phyloP scores from a whole-genome alignment of 768 basidiomycete genomes.

The Termitomyces sp. region DNA sequence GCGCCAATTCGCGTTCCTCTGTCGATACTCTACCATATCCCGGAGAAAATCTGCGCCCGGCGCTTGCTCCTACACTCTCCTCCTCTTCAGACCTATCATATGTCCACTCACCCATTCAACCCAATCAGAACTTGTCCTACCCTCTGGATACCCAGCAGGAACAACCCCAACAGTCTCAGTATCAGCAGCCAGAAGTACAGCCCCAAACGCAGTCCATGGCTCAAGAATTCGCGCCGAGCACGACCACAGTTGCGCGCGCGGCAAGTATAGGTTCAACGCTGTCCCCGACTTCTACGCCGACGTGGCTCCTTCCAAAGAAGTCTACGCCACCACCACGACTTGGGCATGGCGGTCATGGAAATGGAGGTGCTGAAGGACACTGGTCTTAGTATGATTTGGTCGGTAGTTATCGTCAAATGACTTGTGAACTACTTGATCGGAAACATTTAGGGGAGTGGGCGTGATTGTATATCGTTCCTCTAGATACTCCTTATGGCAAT shows the following conservation, averaged over 20 bases:
- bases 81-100: constrained; percentile 7
- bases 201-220: neutral
- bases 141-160: constrained; percentile 7
- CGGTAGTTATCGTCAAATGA: neutral
- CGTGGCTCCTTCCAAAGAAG: constrained; percentile 45
- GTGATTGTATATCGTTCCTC: neutral
- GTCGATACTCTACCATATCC: constrained; percentile 15
- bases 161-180: neutral
- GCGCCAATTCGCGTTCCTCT: neutral
- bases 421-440: too few species aligned
- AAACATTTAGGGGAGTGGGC: neutral
- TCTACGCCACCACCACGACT: constrained; percentile 9
- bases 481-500: neutral
- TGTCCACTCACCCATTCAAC: constrained; percentile 3
- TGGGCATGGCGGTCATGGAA: constrained; percentile 1
- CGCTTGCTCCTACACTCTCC: neutral
- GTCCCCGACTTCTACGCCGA: constrained; percentile 19
- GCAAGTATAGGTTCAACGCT: neutral
- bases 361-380: neutral
- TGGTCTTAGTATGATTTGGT: neutral
- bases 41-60: constrained; percentile 8
- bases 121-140: constrained; percentile 3
- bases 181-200: constrained; percentile 4
- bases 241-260: neutral
- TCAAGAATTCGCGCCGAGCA: neutral